These are phyloP conservation scores for Neonectria ditissima DNA, from an alignment of 2,329 filamentous ascomycete genomes.

Conservation along the genomic window DNA sequence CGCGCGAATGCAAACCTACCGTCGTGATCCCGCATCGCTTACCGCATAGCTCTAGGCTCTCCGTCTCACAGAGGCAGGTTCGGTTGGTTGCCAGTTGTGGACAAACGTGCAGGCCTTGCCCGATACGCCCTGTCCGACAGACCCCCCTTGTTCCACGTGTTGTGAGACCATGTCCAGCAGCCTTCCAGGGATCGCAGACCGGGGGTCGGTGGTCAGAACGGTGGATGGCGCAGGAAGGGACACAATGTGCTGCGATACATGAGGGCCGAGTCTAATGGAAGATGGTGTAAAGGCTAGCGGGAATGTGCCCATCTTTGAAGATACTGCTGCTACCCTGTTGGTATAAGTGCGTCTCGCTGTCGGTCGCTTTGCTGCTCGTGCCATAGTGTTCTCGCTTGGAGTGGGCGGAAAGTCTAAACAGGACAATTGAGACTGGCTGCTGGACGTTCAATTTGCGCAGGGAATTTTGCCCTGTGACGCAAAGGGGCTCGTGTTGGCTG, in stretches of 20 bases:
- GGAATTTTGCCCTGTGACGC: neutral
- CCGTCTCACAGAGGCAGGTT: slow-evolving; percentile 12
- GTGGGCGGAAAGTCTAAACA: neutral
- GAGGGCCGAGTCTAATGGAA: slow-evolving; percentile 5
- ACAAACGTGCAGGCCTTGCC: slow-evolving; percentile 33
- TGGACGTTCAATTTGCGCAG: no score
- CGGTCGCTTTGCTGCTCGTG: neutral
- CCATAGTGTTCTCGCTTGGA: neutral
- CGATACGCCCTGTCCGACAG: slow-evolving; percentile 22
- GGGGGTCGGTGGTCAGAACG: slow-evolving; percentile 20
- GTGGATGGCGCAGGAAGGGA: slow-evolving; percentile 19
- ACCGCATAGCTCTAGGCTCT: slow-evolving; percentile 25
- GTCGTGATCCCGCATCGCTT: neutral
- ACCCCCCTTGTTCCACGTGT: slow-evolving; percentile 31
- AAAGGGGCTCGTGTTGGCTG: neutral
- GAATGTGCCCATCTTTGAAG: neutral
- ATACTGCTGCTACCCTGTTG: neutral
- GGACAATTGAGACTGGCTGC: neutral
- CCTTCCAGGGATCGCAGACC: slow-evolving; percentile 13
- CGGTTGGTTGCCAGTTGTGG: slow-evolving; percentile 32
- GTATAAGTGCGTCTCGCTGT: neutral
- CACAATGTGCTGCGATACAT: slow-evolving; percentile 1
- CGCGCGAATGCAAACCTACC: no score
- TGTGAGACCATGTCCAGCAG: slow-evolving; percentile 21
- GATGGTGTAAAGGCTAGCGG: slow-evolving; percentile 7